Evolutionary conservation across 73 alveolate species (phyloP).

Genomic region (Tetrahymena malaccensis): DNA sequence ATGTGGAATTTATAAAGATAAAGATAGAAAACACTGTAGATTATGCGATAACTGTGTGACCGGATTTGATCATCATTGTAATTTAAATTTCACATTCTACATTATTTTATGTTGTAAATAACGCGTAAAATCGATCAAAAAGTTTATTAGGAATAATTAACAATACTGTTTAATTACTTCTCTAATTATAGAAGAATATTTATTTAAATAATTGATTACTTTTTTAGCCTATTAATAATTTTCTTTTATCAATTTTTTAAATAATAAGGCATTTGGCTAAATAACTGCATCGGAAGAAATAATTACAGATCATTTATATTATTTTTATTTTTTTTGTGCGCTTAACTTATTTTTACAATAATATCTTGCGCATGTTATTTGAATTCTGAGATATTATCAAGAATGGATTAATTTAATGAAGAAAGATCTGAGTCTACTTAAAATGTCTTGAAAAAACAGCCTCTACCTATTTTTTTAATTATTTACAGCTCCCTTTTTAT

Average conservation of each 20-base stretch:
- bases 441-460: not conserved
- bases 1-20: not conserved
- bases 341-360: not conserved
- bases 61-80: not conserved
- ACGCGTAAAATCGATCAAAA: no score
- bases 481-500: not conserved
- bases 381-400: not conserved
- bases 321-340: not conserved
- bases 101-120: no score
- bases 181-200: not conserved
- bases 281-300: not conserved
- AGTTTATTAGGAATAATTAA: no score
- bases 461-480: not conserved
- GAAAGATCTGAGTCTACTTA: not conserved
- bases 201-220: not conserved
- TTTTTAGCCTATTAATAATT: not conserved
- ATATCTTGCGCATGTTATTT: not conserved
- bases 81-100: not conserved
- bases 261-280: not conserved
- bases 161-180: no score
- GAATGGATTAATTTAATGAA: not conserved
- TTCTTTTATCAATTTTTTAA: not conserved
- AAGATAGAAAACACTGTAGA: not conserved
- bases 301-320: not conserved
- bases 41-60: not conserved